Base-by-base conservation (phyloP, 1,139 yeast species). In the Protomyces lactucae-debilis region DNA sequence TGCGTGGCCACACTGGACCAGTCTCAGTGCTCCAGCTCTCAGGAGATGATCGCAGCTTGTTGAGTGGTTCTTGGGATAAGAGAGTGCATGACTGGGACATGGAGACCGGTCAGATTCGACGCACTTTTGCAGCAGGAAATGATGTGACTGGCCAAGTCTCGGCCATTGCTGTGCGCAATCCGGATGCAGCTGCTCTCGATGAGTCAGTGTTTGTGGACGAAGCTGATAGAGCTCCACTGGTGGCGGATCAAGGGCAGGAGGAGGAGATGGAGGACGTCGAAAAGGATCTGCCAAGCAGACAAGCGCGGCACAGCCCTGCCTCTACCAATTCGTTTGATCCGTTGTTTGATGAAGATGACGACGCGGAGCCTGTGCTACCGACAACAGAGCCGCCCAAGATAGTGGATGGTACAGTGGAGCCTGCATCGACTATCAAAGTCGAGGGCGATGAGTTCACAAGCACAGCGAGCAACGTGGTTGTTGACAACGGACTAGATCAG, bases 41-140 rank as follows among this genome's bases (percentile, higher is more conserved):
- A 72, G 78, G 80, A 46, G 79, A 79, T 52, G 91, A 88, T 67
- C 80, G 81, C 55, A 75, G 78, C 59, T 83, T 91, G 48, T 73
- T 93, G 4, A 86, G 95, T 52, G 99, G 97, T 0, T 83, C 95
- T 4, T 93, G 98, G 96, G 99, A 93, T 76, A 86, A 84, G 73
- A 78, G 83, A 5, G 80, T 88, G 2, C 77, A 86, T 28, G 83
- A 86, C 69, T 92, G 98, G 97, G 99, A 93, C 75, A 77, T 95
- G 61, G 82, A 88, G 68, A 83, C 87, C 0, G 97, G 98, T 1
- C 78, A 80, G 54, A 76, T 82, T 37, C 72, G 79, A 1, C 71
- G 77, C 21, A 71, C 78, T 37, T 88, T 80, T 71, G 43, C 54
- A 14, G 63, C 63, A 16, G 63, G 63, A 14, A 71, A 64, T 6